These are phyloP conservation scores for Debaryomyces fabryi DNA, from an alignment of 1,139 yeast genomes.

Conservation along the genomic window DNA sequence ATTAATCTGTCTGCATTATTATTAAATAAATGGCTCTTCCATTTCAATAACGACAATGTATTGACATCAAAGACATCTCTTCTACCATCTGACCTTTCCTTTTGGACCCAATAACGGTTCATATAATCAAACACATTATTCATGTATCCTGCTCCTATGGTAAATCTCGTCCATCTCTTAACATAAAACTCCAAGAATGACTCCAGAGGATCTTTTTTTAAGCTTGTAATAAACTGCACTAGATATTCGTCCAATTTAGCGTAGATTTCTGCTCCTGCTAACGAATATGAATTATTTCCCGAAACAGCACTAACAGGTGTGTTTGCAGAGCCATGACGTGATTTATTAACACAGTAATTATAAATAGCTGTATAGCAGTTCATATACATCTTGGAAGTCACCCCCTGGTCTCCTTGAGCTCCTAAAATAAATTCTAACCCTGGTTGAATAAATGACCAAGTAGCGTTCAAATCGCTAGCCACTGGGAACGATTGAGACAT, in stretches of 20 bases:
- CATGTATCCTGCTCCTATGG: conserved; percentile 88
- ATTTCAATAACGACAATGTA: conserved; percentile 80
- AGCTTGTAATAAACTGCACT: conserved; percentile 56
- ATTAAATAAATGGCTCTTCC: conserved; percentile 85
- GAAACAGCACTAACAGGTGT: conserved; percentile 16
- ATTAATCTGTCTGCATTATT: conserved; percentile 63
- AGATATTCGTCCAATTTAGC: conserved; percentile 69
- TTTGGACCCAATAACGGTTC: conserved; percentile 97
- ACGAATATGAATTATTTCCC: conserved; percentile 41
- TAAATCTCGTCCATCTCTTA: conserved; percentile 83
- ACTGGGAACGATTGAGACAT: conserved; percentile 25
- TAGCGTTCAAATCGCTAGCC: conserved; percentile 60
- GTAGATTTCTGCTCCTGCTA: conserved; percentile 91
- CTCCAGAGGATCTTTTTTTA: conserved; percentile 58
- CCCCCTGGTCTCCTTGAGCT: conserved; percentile 62
- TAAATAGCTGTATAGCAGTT: conserved; percentile 81
- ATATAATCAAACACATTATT: conserved; percentile 94
- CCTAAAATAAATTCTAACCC: conserved; percentile 73
- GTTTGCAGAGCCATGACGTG: conserved; percentile 40
- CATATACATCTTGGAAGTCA: conserved; percentile 75
- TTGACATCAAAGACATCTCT: conserved; percentile 89
- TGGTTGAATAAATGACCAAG: conserved; percentile 79
- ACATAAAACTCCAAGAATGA: conserved; percentile 84
- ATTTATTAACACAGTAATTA: conserved; percentile 88
- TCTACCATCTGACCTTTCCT: conserved; percentile 95